A percentile compares a stretch with the other conserved stretches of the same genome.
phyloP scores from a whole-genome alignment of 805 yeast species.

The Nakazawaea molendinolei region DNA sequence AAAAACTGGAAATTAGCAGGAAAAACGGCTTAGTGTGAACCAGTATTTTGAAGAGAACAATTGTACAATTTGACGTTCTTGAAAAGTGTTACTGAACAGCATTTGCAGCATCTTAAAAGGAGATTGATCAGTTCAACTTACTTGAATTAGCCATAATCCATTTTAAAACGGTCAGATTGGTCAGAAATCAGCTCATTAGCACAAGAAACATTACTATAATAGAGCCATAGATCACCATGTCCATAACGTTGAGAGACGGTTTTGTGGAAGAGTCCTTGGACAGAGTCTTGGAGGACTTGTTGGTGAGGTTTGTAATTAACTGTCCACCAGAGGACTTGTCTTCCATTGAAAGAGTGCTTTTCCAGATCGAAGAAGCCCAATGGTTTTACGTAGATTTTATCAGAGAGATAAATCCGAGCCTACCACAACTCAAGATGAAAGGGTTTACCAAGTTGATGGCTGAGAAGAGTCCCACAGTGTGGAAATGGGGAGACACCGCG shows the following conservation, averaged over 20 bases:
- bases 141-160: too few species aligned
- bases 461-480: slow-evolving; percentile 64
- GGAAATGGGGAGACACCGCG: slow-evolving; percentile 82
- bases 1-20: too few species aligned
- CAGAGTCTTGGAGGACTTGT: slow-evolving; percentile 73
- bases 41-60: too few species aligned
- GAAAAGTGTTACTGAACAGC: too few species aligned
- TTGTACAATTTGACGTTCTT: too few species aligned
- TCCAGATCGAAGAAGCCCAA: slow-evolving; percentile 96
- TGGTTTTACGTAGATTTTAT: slow-evolving; percentile 93
- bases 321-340: slow-evolving; percentile 89
- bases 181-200: not conserved
- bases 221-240: slow-evolving; percentile 18
- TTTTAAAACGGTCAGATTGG: not conserved
- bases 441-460: slow-evolving; percentile 63
- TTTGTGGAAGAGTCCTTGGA: slow-evolving; percentile 63
- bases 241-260: slow-evolving; percentile 29
- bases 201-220: not conserved
- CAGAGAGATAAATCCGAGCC: slow-evolving; percentile 59
- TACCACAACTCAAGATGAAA: slow-evolving; percentile 76
- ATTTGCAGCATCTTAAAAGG: too few species aligned
- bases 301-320: slow-evolving; percentile 85
- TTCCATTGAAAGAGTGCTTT: slow-evolving; percentile 73
- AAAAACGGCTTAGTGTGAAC: too few species aligned
- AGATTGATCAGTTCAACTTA: too few species aligned